These are phyloP conservation scores for Acanthamoeba sp. DNA, from an alignment of 208 protist species.

Conservation along the genomic window DNA sequence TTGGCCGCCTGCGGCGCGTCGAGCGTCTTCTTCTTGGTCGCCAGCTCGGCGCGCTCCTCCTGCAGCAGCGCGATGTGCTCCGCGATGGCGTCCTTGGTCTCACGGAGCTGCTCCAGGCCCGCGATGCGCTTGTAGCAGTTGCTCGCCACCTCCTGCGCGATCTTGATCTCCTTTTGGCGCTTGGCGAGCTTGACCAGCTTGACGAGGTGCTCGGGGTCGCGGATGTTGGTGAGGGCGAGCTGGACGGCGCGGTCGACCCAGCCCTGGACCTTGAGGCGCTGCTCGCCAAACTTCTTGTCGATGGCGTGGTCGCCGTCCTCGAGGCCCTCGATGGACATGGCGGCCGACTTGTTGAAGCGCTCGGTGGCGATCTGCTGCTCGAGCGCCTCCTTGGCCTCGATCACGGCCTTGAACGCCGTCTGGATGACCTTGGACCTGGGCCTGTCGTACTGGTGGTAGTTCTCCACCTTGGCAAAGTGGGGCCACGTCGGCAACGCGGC, in stretches of 20 bases:
- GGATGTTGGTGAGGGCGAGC: slow-evolving; percentile 11
- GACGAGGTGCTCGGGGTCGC: slow-evolving; percentile 27
- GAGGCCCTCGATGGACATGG: background rate
- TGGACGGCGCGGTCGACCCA: slow-evolving; percentile 23
- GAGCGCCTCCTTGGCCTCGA: slow-evolving; percentile 13
- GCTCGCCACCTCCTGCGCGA: background rate
- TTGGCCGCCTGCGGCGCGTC: background rate
- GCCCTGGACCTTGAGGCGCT: background rate
- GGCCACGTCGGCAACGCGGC: background rate
- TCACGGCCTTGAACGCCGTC: background rate
- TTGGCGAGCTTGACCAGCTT: slow-evolving; percentile 38
- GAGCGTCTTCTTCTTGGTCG: slow-evolving; percentile 39
- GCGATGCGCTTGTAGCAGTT: slow-evolving; percentile 3
- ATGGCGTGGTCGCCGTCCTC: background rate
- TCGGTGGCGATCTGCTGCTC: slow-evolving; percentile 37
- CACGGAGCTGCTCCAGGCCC: slow-evolving; percentile 2
- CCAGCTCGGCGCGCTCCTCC: slow-evolving; percentile 18
- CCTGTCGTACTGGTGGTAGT: slow-evolving; percentile 17
- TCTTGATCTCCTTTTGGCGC: slow-evolving; percentile 10
- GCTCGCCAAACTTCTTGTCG: slow-evolving; percentile 11
- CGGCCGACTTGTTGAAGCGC: slow-evolving; percentile 3
- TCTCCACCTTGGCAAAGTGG: slow-evolving; percentile 5
- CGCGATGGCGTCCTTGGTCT: slow-evolving; percentile 1
- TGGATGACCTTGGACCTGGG: background rate
- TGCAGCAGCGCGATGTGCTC: slow-evolving; percentile 37